Evolutionary conservation across 2,329 filamentous ascomycete genomes (phyloP), one percentile per base, ranked within the genome.

Genomic region (Dactylellina cionopaga): DNA sequence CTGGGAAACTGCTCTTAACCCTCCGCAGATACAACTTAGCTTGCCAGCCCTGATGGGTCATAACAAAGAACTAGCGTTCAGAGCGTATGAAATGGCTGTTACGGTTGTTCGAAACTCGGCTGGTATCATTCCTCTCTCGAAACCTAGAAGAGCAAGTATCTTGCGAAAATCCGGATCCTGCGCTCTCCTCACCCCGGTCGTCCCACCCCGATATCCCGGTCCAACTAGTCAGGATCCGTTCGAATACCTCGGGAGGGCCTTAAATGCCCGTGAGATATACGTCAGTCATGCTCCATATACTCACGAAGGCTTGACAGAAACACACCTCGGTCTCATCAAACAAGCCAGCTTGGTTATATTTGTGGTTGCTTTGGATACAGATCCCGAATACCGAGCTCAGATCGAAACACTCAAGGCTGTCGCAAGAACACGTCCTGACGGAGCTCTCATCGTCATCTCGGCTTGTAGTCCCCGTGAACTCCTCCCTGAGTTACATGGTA

Each of bases 81-180:
- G 87, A 78, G 92, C 92, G 1, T 99, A 98, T 80, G 93, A 96
- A 78, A 89, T 88, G 75, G 97, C 94, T 0, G 96, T 98, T 71
- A 95, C 93, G 0, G 90, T 99, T 22, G 92, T 98, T 49, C 86
- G 93, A 65, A 94, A 99, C 79, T 94, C 92, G 79, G 90, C 94
- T 73, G 88, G 91, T 69, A 82, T 96, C 1, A 83, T 99, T 2
- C 95, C 95, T 90, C 91, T 66, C 56, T 63, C 37, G 51, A 75
- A 59, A 70, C 70, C 41, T 43, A 60, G 43, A 29, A 49, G 19
- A 66, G 51, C 37, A 54, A 76, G 58, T 62, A 74, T 51, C 37
- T 75, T 74, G 44, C 90, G 68, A 35, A 55, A 56, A 31, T 37
- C 5, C 15, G 68, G 59, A 37, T 35, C 44, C 25, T 72, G 68